Percentiles rank a stretch among this genome's conserved stretches.
These are phyloP conservation scores for Aspergillus fumigatiaffinis DNA, from an alignment of 2,329 filamentous ascomycete genomes.

Conservation along the genomic window DNA sequence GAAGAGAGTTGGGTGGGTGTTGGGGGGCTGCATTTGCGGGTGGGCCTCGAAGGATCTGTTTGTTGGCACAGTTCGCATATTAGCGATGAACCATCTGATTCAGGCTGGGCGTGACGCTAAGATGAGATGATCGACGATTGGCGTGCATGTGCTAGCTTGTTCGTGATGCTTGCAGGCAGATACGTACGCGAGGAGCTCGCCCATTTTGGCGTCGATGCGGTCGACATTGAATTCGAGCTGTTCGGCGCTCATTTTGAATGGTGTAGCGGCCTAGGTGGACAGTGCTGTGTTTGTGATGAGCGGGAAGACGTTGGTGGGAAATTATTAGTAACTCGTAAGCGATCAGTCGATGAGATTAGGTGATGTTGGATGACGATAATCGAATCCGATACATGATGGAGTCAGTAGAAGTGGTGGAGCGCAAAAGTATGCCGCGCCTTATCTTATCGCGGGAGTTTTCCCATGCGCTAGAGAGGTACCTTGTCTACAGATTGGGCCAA, in stretches of 20 bases:
- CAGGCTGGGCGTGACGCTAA: too few species aligned
- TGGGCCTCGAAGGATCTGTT: constrained; percentile 28
- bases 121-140: too few species aligned
- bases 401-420: not conserved
- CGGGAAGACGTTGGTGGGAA: not conserved
- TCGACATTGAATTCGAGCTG: constrained; percentile 13
- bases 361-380: not conserved
- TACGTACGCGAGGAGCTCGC: constrained; percentile 24
- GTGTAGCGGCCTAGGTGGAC: not conserved
- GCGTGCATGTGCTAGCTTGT: too few species aligned
- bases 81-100: too few species aligned
- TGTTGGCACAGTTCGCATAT: not conserved
- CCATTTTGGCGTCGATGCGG: constrained; percentile 20
- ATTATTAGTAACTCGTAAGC: not conserved
- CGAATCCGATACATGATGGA: not conserved
- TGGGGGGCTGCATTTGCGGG: constrained; percentile 29
- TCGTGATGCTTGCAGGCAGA: not conserved
- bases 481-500: not conserved
- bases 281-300: not conserved
- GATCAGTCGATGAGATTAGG: not conserved
- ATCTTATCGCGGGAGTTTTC: not conserved
- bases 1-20: constrained; percentile 26
- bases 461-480: not conserved
- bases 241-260: constrained; percentile 12
- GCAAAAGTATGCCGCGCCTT: not conserved